Percentiles rank a stretch among this genome's conserved stretches.
These are phyloP conservation scores for Penicillium sp. DNA, from an alignment of 2,329 filamentous ascomycete species.

Conservation along the genomic window DNA sequence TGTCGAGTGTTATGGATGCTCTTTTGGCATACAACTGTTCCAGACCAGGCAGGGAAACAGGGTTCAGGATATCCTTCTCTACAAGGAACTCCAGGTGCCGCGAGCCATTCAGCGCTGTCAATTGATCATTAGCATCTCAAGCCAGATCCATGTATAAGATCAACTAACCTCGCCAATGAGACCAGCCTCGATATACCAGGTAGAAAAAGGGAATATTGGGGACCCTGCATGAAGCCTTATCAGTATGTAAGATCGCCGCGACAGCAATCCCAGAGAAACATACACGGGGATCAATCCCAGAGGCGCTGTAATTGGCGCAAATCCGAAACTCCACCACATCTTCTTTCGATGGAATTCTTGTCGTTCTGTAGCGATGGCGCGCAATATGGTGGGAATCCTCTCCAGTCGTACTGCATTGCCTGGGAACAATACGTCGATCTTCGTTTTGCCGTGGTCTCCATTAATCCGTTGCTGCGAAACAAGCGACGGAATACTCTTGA, in stretches of 20 bases:
- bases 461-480: conserved; percentile 62
- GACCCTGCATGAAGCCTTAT: conserved; percentile 52
- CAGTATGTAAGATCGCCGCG: neutral
- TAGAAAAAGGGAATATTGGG: conserved; percentile 98
- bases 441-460: conserved; percentile 60
- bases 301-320: conserved; percentile 77
- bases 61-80: conserved; percentile 64
- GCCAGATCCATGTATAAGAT: neutral
- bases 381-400: conserved; percentile 62
- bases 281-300: conserved; percentile 83
- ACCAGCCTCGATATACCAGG: conserved; percentile 81
- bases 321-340: conserved; percentile 74
- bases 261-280: conserved; percentile 31
- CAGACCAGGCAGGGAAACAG: conserved; percentile 62
- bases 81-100: conserved; percentile 79
- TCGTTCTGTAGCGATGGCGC: conserved; percentile 70
- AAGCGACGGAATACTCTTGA: conserved; percentile 88
- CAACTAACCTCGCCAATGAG: conserved; percentile 66
- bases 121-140: conserved; percentile 14
- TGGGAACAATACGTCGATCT: conserved; percentile 67
- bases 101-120: conserved; percentile 68
- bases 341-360: conserved; percentile 70
- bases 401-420: conserved; percentile 61
- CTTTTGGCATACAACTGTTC: conserved; percentile 66
- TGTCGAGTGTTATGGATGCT: conserved; percentile 31